These are phyloP conservation scores for Myxozyma melibiosi DNA, from an alignment of 805 yeast species.

Conservation along the genomic window DNA sequence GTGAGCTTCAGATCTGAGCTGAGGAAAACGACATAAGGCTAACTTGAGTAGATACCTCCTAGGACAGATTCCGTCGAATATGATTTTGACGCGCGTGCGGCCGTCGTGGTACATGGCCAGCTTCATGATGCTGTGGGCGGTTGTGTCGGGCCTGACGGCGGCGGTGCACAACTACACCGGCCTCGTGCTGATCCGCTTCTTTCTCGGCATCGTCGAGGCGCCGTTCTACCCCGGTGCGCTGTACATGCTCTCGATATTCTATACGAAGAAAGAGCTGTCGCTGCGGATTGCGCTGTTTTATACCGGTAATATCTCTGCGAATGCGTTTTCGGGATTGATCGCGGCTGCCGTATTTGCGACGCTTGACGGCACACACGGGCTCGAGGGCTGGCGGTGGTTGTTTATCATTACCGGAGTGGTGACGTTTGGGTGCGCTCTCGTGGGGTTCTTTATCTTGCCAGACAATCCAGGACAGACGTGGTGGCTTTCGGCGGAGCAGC, in stretches of 20 bases:
- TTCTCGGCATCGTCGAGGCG: conserved; percentile 46
- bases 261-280: conserved; percentile 48
- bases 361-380: conserved; percentile 46
- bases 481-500: conserved; percentile 28
- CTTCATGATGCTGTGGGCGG: conserved; percentile 52
- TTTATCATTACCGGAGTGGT: conserved; percentile 53
- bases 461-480: conserved; percentile 48
- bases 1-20: background rate
- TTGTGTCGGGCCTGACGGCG: conserved; percentile 35
- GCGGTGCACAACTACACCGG: conserved; percentile 41
- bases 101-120: conserved; percentile 27
- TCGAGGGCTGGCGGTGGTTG: conserved; percentile 54
- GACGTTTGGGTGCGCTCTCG: conserved; percentile 38
- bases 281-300: conserved; percentile 44
- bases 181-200: conserved; percentile 42
- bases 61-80: conserved; percentile 29
- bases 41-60: conserved; percentile 4
- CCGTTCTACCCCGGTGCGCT: conserved; percentile 46
- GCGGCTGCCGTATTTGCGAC: conserved; percentile 51
- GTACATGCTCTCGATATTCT: conserved; percentile 44
- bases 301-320: conserved; percentile 53
- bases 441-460: conserved; percentile 50
- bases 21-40: background rate
- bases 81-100: conserved; percentile 42
- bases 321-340: conserved; percentile 55